Percentiles rank a stretch among this genome's conserved stretches.
Conservation (phyloP, 2,329 filamentous ascomycete species). For the Penicillium sclerotigenum region DNA sequence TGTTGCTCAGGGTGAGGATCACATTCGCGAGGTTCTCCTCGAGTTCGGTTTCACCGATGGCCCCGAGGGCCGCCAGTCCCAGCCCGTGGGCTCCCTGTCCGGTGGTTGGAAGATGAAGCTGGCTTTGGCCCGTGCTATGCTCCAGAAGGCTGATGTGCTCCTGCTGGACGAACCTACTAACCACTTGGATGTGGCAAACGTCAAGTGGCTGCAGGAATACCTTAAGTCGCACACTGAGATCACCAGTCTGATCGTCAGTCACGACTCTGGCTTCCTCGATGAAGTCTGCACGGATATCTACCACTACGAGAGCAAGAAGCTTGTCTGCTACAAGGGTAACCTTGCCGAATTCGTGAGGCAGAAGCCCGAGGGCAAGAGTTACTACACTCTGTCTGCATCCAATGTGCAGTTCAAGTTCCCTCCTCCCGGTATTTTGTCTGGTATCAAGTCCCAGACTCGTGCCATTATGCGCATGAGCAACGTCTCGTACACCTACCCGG, state of each 20-base stretch:
- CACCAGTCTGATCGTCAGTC: conserved; percentile 94
- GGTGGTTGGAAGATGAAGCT: conserved; percentile 99
- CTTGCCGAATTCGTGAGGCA: conserved; percentile 71
- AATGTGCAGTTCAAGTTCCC: conserved; percentile 98
- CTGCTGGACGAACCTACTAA: conserved; percentile 98
- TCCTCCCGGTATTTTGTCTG: conserved; percentile 85
- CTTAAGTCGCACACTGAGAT: conserved; percentile 94
- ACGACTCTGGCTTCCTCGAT: conserved; percentile 97
- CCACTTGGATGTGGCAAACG: conserved; percentile 93
- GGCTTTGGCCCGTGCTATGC: conserved; percentile 90
- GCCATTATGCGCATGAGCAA: conserved; percentile 94
- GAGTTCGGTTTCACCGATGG: conserved; percentile 94
- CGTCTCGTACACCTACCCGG: conserved; percentile 91
- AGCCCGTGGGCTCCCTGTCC: conserved; percentile 90
- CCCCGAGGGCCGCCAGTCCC: conserved; percentile 79
- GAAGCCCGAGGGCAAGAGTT: conserved; percentile 92
- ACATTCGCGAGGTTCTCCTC: conserved; percentile 76
- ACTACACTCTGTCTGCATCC: conserved; percentile 89
- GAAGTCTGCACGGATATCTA: conserved; percentile 98
- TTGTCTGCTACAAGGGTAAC: conserved; percentile 56
- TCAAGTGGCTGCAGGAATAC: conserved; percentile 93
- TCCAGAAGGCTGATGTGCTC: conserved; percentile 93
- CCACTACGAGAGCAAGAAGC: conserved; percentile 98
- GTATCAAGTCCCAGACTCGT: conserved; percentile 91
- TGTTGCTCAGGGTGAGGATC: conserved; percentile 70